A percentile compares a stretch with the other conserved stretches of the same genome.
Evolutionary conservation across 2,329 filamentous ascomycete species (phyloP).

Genomic region (Cadophora sp.): DNA sequence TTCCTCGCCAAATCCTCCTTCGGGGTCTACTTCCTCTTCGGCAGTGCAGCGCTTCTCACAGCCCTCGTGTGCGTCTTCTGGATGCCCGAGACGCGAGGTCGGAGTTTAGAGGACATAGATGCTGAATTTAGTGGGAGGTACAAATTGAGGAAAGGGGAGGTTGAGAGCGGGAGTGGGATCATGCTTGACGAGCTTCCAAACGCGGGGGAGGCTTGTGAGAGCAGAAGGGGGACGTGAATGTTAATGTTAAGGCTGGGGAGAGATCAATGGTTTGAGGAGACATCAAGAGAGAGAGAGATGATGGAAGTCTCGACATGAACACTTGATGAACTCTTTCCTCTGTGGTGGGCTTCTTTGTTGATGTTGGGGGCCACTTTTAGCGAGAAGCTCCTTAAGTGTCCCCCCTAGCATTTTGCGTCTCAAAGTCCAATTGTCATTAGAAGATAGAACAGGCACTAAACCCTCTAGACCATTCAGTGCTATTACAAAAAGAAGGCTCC

Average conservation of each 20-base stretch:
- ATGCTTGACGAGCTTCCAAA: not conserved
- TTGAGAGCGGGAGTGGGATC: not conserved
- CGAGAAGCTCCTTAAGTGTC: not conserved
- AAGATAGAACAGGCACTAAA: no score
- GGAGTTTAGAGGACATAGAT: conserved; percentile 39
- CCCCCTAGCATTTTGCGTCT: not conserved
- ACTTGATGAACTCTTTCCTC: not conserved
- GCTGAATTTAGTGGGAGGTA: conserved; percentile 28
- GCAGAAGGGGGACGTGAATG: not conserved
- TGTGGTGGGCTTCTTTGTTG: not conserved
- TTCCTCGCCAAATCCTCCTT: conserved; percentile 38
- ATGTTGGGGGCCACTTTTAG: not conserved
- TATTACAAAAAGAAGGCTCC: no score
- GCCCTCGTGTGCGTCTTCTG: conserved; percentile 32
- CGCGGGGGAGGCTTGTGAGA: no score
- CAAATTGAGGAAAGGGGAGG: not conserved
- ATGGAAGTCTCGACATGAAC: not conserved
- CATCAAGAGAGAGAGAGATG: not conserved
- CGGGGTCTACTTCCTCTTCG: conserved; percentile 43
- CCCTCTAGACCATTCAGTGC: no score
- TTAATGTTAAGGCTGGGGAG: not conserved
- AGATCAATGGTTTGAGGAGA: not conserved
- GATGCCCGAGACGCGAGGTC: conserved; percentile 44
- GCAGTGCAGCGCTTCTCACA: conserved; percentile 48
- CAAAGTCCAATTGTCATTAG: no score